These are phyloP conservation scores for Albatrellus ellisii DNA, from an alignment of 768 basidiomycete genomes.

Conservation along the genomic window DNA sequence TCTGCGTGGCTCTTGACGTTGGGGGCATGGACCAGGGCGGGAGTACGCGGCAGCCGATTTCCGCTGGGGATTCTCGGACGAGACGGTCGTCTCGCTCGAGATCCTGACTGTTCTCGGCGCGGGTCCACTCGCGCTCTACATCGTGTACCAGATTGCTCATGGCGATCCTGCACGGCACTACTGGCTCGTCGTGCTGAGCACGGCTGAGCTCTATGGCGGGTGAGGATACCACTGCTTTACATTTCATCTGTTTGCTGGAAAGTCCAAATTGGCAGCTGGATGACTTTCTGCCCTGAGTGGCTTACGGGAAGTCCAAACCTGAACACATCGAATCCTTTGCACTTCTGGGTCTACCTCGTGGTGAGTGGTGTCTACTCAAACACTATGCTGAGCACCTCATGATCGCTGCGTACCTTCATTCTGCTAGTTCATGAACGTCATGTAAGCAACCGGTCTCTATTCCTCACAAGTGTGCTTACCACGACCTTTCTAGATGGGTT, in stretches of 20 bases:
- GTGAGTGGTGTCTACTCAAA: constrained; percentile 33
- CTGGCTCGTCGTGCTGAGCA: constrained; percentile 71
- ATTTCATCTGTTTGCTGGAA: too few relatives aligned
- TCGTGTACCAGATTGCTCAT: constrained; percentile 49
- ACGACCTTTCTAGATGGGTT: constrained; percentile 49
- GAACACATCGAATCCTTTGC: constrained; percentile 53
- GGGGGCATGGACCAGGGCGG: constrained; percentile 36
- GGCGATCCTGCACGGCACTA: constrained; percentile 58
- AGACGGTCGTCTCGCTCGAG: constrained; percentile 73
- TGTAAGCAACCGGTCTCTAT: constrained; percentile 32
- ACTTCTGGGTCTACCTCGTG: constrained; percentile 71
- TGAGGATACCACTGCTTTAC: constrained; percentile 19
- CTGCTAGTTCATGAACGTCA: constrained; percentile 62
- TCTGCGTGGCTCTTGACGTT: background rate
- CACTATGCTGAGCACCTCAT: constrained; percentile 25
- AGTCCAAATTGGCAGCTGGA: constrained; percentile 29
- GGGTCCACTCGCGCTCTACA: constrained; percentile 62
- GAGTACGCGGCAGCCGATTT: constrained; percentile 74
- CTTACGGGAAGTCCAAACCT: constrained; percentile 60
- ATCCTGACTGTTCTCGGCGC: constrained; percentile 71
- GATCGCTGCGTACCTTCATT: background rate
- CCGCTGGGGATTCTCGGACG: constrained; percentile 72
- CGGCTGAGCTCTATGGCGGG: constrained; percentile 71
- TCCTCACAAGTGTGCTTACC: background rate
- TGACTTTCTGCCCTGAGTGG: constrained; percentile 89